Percentiles rank a stretch among this genome's conserved stretches.
These are phyloP conservation scores for Neckera pumila DNA, from an alignment of 225 moss, liverwort and hornwort species.

Conservation along the genomic window DNA sequence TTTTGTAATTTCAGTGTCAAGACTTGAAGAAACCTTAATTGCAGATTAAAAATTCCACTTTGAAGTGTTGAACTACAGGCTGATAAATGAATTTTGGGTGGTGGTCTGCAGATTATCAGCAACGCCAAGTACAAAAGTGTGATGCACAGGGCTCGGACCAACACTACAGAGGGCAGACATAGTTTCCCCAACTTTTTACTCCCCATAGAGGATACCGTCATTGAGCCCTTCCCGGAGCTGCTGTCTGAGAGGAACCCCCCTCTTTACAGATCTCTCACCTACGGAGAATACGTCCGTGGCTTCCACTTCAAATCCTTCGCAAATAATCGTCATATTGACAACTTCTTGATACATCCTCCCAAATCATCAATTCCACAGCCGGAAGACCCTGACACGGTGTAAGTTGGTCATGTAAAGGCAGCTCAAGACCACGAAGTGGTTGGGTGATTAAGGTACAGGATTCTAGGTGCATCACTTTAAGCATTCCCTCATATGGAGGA, in stretches of 20 bases:
- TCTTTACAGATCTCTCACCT: slow-evolving; percentile 32
- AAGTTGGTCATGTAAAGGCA: not conserved
- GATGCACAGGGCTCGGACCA: slow-evolving; percentile 44
- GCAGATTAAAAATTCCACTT: not conserved
- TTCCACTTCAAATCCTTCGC: slow-evolving; percentile 18
- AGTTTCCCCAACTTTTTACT: slow-evolving; percentile 44
- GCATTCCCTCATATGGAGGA: not conserved
- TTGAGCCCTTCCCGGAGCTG: slow-evolving; percentile 33
- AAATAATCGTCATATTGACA: slow-evolving; percentile 6
- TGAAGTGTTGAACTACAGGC: not conserved
- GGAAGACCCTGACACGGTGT: not conserved
- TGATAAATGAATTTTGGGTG: not conserved
- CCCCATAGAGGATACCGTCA: slow-evolving; percentile 15
- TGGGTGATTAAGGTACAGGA: not conserved
- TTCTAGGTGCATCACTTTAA: not conserved
- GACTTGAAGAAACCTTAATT: not conserved
- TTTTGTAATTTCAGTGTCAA: not conserved
- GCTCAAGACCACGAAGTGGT: not conserved
- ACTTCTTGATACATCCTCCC: not conserved
- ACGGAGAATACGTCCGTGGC: slow-evolving; percentile 18
- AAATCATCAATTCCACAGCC: not conserved
- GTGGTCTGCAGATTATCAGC: slow-evolving; percentile 36
- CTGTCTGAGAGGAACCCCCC: slow-evolving; percentile 18
- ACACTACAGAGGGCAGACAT: slow-evolving; percentile 12
- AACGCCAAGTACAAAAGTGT: slow-evolving; percentile 58